phyloP scores from a whole-genome alignment of 2,329 filamentous ascomycete species.

The Ceratocystis variospora region DNA sequence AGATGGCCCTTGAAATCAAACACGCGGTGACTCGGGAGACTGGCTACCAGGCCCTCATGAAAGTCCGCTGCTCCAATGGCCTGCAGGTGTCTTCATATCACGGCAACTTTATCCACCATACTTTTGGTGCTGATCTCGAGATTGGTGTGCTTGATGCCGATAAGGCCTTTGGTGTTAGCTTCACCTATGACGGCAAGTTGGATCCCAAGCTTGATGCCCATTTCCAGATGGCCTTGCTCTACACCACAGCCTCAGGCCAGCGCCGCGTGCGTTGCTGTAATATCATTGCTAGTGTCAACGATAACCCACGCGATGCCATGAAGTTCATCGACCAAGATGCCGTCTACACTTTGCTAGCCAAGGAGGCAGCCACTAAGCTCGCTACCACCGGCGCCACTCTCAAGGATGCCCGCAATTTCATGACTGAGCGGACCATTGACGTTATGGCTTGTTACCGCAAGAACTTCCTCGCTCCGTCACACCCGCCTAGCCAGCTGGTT shows the following conservation, averaged over 20 bases:
- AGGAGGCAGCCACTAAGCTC: constrained; percentile 84
- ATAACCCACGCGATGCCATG: constrained; percentile 70
- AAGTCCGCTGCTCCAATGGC: constrained; percentile 93
- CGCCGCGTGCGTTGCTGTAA: constrained; percentile 87
- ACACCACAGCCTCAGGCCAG: constrained; percentile 82
- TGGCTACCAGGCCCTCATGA: constrained; percentile 92
- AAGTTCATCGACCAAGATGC: constrained; percentile 95
- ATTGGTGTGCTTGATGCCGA: constrained; percentile 86
- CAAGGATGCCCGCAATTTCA: constrained; percentile 68
- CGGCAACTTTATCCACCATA: constrained; percentile 92
- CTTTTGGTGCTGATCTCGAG: constrained; percentile 86
- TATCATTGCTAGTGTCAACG: constrained; percentile 80
- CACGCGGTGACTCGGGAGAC: constrained; percentile 82
- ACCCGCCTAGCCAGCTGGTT: constrained; percentile 84
- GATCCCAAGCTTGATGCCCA: constrained; percentile 92
- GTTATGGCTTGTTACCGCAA: constrained; percentile 86
- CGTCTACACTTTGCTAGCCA: constrained; percentile 74
- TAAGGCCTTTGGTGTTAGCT: constrained; percentile 82
- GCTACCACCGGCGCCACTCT: constrained; percentile 53
- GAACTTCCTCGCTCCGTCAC: constrained; percentile 66
- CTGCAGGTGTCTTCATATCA: constrained; percentile 89
- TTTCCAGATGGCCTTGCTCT: constrained; percentile 89
- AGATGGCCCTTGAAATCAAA: constrained; percentile 70
- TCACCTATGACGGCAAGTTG: constrained; percentile 94
- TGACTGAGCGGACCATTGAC: constrained; percentile 87